Conservation (phyloP, 2,329 filamentous ascomycete species). For the Incumbomyces delicatus region DNA sequence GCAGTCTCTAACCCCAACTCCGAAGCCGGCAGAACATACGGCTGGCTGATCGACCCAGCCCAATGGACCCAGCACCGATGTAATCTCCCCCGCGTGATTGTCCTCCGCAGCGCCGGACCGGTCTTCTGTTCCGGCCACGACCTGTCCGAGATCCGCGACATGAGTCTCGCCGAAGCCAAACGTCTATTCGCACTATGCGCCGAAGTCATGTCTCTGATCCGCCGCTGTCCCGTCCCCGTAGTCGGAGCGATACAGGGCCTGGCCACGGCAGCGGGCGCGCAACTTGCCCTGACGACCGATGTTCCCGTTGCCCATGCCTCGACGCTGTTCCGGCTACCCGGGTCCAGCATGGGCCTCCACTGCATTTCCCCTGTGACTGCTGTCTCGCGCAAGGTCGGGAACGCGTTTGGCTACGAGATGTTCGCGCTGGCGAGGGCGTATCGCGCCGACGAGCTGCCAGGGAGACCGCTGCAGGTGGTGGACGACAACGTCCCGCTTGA, state of each 20-base stretch:
- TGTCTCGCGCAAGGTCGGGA: slow-evolving; percentile 14
- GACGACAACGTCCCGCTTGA: slow-evolving; percentile 15
- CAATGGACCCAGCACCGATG: slow-evolving; percentile 14
- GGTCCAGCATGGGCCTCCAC: slow-evolving; percentile 14
- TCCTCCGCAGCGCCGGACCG: slow-evolving; percentile 16
- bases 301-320: slow-evolving; percentile 14
- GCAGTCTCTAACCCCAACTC: slow-evolving; percentile 8
- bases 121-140: slow-evolving; percentile 19
- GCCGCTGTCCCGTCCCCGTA: slow-evolving; percentile 17
- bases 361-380: slow-evolving; percentile 18
- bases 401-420: slow-evolving; percentile 17
- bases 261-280: slow-evolving; percentile 16
- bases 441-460: slow-evolving; percentile 15
- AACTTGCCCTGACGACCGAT: slow-evolving; percentile 18
- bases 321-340: slow-evolving; percentile 16
- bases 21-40: slow-evolving; percentile 11
- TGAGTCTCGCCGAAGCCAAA: slow-evolving; percentile 16
- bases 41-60: slow-evolving; percentile 13
- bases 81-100: slow-evolving; percentile 16
- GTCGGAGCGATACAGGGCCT: slow-evolving; percentile 17
- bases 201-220: slow-evolving; percentile 19
- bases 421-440: slow-evolving; percentile 14
- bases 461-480: slow-evolving; percentile 13
- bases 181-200: slow-evolving; percentile 18
- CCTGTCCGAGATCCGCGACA: slow-evolving; percentile 12